phyloP scores from a whole-genome alignment of 371 early-diverging fungal species.

The Ordospora colligata region DNA sequence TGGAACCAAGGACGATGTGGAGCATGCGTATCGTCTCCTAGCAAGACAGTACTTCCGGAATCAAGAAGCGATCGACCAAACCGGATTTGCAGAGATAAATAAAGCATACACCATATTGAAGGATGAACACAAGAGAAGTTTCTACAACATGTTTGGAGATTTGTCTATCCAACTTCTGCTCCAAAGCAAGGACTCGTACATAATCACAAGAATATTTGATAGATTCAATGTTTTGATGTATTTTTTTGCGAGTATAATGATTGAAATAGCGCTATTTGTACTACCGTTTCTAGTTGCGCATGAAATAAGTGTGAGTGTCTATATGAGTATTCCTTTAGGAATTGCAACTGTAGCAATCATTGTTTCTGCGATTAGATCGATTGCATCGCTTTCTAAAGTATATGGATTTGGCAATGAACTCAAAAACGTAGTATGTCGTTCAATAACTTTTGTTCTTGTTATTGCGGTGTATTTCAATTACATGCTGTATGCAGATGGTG shows the following conservation, averaged over 20 bases:
- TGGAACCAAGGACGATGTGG: slow-evolving; percentile 20
- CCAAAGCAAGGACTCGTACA: slow-evolving; percentile 16
- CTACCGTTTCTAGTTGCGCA: neutral
- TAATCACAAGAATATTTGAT: slow-evolving; percentile 30
- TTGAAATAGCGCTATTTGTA: neutral
- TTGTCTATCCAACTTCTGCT: neutral
- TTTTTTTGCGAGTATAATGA: neutral
- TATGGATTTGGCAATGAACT: neutral
- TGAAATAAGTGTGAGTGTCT: neutral
- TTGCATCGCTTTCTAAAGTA: neutral
- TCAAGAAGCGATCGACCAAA: neutral
- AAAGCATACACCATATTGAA: slow-evolving; percentile 33
- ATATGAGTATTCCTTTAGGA: neutral
- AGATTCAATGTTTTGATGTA: slow-evolving; percentile 15
- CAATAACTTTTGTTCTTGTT: neutral
- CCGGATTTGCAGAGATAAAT: slow-evolving; percentile 30
- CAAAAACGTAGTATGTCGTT: neutral
- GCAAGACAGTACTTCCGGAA: slow-evolving; percentile 8
- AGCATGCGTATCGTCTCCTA: slow-evolving; percentile 30
- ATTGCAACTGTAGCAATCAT: neutral
- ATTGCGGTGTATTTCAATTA: neutral
- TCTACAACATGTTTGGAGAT: slow-evolving; percentile 42
- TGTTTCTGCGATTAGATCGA: neutral
- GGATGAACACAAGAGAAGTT: slow-evolving; percentile 32
- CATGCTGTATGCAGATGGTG: neutral